Evolutionary conservation across 176 grass and related monocot species (phyloP).

Genomic region (Oryza nivara): DNA sequence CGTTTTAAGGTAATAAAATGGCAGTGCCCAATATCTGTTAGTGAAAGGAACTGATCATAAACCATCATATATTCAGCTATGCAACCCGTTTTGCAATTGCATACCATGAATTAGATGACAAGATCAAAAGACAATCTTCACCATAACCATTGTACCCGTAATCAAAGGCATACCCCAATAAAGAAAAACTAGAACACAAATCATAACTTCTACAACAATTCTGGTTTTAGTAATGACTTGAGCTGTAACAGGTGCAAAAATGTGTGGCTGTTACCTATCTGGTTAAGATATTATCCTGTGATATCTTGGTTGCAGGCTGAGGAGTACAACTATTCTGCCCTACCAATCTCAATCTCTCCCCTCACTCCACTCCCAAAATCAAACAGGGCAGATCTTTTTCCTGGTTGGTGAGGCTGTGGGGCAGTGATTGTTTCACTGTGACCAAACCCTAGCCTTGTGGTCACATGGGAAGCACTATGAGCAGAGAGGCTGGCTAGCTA

Average conservation of each 20-base stretch:
- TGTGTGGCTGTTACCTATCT: neutral
- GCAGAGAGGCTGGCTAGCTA: slow-evolving; percentile 24
- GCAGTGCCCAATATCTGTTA: neutral
- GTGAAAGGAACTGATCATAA: slow-evolving; percentile 22
- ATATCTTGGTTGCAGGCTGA: neutral
- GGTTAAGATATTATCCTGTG: neutral
- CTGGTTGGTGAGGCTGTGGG: slow-evolving; percentile 45
- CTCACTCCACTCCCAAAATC: neutral
- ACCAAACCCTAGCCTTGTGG: slow-evolving; percentile 43
- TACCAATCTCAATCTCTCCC: neutral
- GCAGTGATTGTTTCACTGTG: slow-evolving; percentile 42
- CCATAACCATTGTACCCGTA: too few species aligned
- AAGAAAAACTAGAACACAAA: neutral
- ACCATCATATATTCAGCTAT: neutral
- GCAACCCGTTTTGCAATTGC: slow-evolving; percentile 17
- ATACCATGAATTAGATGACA: neutral
- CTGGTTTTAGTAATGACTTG: neutral
- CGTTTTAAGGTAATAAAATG: slow-evolving; percentile 25
- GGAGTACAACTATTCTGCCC: neutral
- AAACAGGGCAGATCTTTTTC: slow-evolving; percentile 40
- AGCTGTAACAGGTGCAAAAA: neutral
- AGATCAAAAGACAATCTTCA: neutral
- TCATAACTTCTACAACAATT: neutral
- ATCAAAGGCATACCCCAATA: neutral
- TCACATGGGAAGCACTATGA: slow-evolving; percentile 47